Percentiles rank a stretch among this genome's conserved stretches.
These are phyloP conservation scores for Myxozyma vanderwaltii DNA, from an alignment of 805 yeast species.

Conservation along the genomic window DNA sequence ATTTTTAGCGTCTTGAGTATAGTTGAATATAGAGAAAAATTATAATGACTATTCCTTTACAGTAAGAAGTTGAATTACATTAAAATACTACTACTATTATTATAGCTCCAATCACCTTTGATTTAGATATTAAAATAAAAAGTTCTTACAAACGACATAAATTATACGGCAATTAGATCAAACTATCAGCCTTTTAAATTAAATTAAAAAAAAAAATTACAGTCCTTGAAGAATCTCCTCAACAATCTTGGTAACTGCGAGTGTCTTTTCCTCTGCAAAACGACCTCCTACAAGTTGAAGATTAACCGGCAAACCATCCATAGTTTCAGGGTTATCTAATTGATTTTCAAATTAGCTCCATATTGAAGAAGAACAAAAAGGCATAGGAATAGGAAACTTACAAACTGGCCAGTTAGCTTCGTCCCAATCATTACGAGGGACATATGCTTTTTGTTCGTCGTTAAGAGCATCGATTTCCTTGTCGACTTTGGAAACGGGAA, in stretches of 20 bases:
- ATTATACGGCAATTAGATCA: too few species aligned
- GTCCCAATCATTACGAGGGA: constrained; percentile 35
- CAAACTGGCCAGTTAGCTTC: constrained; percentile 33
- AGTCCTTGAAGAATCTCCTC: constrained; percentile 25
- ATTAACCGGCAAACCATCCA: constrained; percentile 36
- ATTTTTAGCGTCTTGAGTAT: constrained; percentile 7
- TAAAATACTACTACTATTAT: too few species aligned
- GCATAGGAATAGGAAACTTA: constrained; percentile 9
- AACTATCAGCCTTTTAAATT: too few species aligned
- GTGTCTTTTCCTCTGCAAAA: constrained; percentile 34
- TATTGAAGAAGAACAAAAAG: neutral
- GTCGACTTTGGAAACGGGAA: constrained; percentile 36
- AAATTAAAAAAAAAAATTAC: too few species aligned
- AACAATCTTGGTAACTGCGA: constrained; percentile 38
- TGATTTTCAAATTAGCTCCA: neutral
- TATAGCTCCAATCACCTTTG: too few species aligned
- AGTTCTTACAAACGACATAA: too few species aligned
- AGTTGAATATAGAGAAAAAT: too few species aligned
- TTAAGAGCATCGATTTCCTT: constrained; percentile 28
- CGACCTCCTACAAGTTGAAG: constrained; percentile 35
- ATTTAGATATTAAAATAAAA: too few species aligned
- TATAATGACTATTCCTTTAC: too few species aligned
- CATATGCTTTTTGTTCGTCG: constrained; percentile 29
- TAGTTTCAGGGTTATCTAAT: constrained; percentile 33
- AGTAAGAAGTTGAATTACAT: too few species aligned